phyloP scores from a whole-genome alignment of 2,329 filamentous ascomycete species.

The Cytospora schulzeri region DNA sequence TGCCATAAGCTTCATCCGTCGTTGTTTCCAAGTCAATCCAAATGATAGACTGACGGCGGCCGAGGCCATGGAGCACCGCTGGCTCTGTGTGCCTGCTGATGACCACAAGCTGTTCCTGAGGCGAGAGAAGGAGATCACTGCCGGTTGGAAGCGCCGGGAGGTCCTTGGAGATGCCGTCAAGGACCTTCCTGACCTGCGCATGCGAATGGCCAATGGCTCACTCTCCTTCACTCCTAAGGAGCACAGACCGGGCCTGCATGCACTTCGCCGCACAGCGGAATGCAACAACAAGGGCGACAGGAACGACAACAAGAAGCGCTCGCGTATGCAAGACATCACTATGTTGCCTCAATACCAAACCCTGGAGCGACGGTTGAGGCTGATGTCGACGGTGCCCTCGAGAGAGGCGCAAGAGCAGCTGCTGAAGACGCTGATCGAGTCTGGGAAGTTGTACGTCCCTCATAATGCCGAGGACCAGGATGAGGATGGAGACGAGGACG shows the following conservation, averaged over 20 bases:
- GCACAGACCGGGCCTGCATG: not conserved
- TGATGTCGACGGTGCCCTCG: not conserved
- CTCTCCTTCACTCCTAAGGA: not conserved
- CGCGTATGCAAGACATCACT: not conserved
- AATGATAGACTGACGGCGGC: constrained; percentile 38
- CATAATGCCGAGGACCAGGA: not conserved
- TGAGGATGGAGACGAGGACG: not conserved
- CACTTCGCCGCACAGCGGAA: not conserved
- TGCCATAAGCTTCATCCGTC: constrained; percentile 38
- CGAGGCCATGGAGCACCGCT: constrained; percentile 39
- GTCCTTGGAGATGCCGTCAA: not conserved
- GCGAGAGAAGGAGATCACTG: constrained; percentile 23
- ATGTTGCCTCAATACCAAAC: not conserved
- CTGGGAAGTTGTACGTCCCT: not conserved
- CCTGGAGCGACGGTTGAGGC: not conserved
- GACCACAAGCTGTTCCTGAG: constrained; percentile 26
- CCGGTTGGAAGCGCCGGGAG: constrained; percentile 28
- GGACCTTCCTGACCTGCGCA: constrained; percentile 9
- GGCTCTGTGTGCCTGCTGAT: constrained; percentile 36
- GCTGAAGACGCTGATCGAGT: not conserved
- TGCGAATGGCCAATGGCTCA: not conserved
- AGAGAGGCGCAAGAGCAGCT: not conserved
- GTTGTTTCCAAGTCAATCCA: constrained; percentile 39
- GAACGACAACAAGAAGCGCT: not conserved
- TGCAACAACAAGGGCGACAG: not conserved